These are phyloP conservation scores for Luffa aegyptiaca DNA, from an alignment of 306 rosid species.

Conservation along the genomic window DNA sequence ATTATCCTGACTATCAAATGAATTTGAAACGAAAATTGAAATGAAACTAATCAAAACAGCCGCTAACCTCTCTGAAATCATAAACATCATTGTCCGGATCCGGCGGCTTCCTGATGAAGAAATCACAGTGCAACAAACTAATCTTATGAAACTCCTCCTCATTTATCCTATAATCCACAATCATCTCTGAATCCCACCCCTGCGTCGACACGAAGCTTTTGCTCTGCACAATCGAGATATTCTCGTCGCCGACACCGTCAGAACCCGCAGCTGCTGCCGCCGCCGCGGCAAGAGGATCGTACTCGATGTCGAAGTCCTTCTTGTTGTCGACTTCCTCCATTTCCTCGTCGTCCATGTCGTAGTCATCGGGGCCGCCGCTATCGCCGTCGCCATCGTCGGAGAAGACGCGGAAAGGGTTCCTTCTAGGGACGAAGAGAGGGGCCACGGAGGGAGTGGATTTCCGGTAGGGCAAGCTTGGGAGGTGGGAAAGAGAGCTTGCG, in stretches of 20 bases:
- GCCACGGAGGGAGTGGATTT: constrained; percentile 17
- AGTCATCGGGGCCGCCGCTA: constrained; percentile 53
- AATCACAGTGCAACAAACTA: constrained; percentile 64
- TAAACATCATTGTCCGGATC: constrained; percentile 80
- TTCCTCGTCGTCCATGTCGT: constrained; percentile 81
- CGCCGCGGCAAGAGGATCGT: constrained; percentile 35
- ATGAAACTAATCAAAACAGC: not conserved
- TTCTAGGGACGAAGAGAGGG: constrained; percentile 12
- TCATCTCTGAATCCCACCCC: constrained; percentile 75
- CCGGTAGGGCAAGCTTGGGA: constrained; percentile 17
- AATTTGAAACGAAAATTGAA: not conserved
- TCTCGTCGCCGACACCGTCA: constrained; percentile 22
- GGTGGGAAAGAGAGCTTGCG: not conserved
- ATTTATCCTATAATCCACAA: constrained; percentile 75
- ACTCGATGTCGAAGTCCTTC: constrained; percentile 89
- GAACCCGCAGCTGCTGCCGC: constrained; percentile 12
- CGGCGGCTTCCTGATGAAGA: constrained; percentile 80
- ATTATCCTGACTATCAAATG: not conserved
- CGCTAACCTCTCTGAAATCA: constrained; percentile 78
- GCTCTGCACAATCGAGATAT: constrained; percentile 51
- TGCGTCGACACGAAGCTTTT: constrained; percentile 57
- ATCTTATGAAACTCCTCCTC: constrained; percentile 91
- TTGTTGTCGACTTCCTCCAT: constrained; percentile 81
- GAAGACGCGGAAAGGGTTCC: constrained; percentile 41
- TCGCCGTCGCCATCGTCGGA: constrained; percentile 64